Evolutionary conservation across 805 yeast species (phyloP).

Genomic region (Grigorovia jiainica): DNA sequence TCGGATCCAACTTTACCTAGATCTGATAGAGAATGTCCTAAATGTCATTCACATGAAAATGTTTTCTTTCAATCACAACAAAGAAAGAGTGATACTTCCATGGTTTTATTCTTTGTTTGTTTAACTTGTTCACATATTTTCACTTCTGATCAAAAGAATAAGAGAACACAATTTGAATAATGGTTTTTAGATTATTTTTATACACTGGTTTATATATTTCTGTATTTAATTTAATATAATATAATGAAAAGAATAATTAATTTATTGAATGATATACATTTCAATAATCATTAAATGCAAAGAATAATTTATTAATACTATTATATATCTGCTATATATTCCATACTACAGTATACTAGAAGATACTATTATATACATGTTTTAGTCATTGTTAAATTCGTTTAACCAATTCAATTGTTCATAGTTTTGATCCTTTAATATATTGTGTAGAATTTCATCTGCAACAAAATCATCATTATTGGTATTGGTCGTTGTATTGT

Average conservation of each 20-base stretch:
- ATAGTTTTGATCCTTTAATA: not conserved
- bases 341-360: too few relatives aligned
- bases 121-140: constrained; percentile 69
- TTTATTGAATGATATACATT: too few relatives aligned
- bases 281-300: too few relatives aligned
- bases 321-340: too few relatives aligned
- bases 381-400: not conserved
- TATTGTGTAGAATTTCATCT: not conserved
- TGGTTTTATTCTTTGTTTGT: constrained; percentile 92
- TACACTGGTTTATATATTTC: too few relatives aligned
- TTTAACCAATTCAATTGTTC: not conserved
- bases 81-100: constrained; percentile 86
- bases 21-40: constrained; percentile 87
- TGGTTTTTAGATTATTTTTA: too few relatives aligned
- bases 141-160: constrained; percentile 31
- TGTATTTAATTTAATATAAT: too few relatives aligned
- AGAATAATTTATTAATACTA: too few relatives aligned
- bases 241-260: too few relatives aligned
- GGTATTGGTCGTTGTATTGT: constrained; percentile 1
- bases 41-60: constrained; percentile 78
- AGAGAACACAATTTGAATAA: constrained; percentile 26
- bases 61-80: constrained; percentile 97
- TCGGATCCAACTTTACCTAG: constrained; percentile 97
- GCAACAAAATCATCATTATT: not conserved
- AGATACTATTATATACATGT: too few relatives aligned